phyloP scores from a whole-genome alignment of 2,329 filamentous ascomycete species.

The Penicillium glabrum region DNA sequence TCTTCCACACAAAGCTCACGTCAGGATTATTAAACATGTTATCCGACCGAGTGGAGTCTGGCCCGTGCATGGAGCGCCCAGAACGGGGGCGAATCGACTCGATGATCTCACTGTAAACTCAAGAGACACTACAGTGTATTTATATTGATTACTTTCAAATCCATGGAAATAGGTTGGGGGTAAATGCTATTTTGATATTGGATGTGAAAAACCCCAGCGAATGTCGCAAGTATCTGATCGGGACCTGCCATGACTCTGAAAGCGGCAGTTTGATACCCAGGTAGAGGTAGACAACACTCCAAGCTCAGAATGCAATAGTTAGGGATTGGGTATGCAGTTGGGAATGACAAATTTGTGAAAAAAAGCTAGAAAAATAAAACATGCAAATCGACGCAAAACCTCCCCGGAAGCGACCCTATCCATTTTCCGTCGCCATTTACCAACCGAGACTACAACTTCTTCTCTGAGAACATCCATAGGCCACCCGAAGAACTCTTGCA shows the following conservation, averaged over 20 bases:
- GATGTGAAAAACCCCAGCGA: constrained; percentile 6
- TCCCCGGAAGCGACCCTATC: constrained; percentile 50
- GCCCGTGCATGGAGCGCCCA: constrained; percentile 7
- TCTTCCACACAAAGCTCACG: not conserved
- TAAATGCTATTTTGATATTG: constrained; percentile 11
- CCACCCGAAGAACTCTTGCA: constrained; percentile 4
- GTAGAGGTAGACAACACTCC: not conserved
- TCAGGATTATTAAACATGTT: not conserved
- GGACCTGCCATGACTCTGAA: not conserved
- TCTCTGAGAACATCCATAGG: not conserved
- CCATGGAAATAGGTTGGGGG: not conserved
- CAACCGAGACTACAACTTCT: constrained; percentile 15
- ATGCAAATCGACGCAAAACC: constrained; percentile 41
- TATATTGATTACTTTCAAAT: not conserved
- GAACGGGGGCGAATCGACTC: constrained; percentile 9
- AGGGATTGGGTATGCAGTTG: constrained; percentile 9
- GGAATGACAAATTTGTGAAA: not conserved
- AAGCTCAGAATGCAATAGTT: not conserved
- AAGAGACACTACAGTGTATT: not conserved
- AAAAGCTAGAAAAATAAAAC: constrained; percentile 13
- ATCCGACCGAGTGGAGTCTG: constrained; percentile 1
- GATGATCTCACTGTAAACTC: constrained; percentile 19
- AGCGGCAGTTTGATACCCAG: not conserved
- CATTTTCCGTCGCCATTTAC: constrained; percentile 44
- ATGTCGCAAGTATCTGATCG: not conserved